Conservation (phyloP, 2,329 filamentous ascomycete genomes). For the Coccinonectria pachysandricola region DNA sequence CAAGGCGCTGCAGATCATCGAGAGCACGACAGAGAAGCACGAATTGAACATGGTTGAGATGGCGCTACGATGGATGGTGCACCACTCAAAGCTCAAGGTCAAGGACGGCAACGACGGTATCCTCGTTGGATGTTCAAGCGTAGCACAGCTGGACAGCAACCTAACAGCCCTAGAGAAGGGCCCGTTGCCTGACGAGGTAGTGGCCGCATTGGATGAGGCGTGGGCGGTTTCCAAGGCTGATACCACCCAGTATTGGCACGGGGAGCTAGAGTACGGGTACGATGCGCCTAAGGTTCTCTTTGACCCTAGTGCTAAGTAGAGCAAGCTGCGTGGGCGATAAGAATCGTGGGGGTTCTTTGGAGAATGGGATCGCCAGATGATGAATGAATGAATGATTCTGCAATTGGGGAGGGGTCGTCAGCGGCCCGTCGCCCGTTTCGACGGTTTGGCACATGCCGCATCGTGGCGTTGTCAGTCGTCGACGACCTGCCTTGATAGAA, state of each 20-base stretch:
- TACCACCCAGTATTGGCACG: slow-evolving; percentile 43
- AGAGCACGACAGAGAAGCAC: slow-evolving; percentile 57
- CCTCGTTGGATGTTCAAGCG: slow-evolving; percentile 48
- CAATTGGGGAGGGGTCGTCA: too few relatives aligned
- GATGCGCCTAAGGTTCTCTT: slow-evolving; percentile 53
- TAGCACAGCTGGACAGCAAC: slow-evolving; percentile 47
- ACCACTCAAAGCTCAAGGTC: slow-evolving; percentile 54
- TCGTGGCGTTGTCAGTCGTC: too few relatives aligned
- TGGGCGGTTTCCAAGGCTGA: slow-evolving; percentile 61
- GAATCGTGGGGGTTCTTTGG: too few relatives aligned
- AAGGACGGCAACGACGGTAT: slow-evolving; percentile 47
- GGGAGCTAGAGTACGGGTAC: slow-evolving; percentile 56
- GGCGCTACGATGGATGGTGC: slow-evolving; percentile 61
- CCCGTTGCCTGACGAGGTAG: slow-evolving; percentile 65
- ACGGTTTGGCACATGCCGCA: too few relatives aligned
- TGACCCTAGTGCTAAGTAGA: slow-evolving; percentile 31
- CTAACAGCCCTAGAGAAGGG: slow-evolving; percentile 53
- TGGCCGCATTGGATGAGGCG: slow-evolving; percentile 64
- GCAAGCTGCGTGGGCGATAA: too few relatives aligned
- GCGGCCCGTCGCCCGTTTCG: too few relatives aligned
- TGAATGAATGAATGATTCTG: too few relatives aligned
- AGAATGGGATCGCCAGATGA: too few relatives aligned
- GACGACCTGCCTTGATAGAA: too few relatives aligned
- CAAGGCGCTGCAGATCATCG: slow-evolving; percentile 56
- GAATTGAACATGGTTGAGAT: slow-evolving; percentile 61